phyloP scores from a whole-genome alignment of 768 basidiomycete genomes.

The Tulasnella sp. region DNA sequence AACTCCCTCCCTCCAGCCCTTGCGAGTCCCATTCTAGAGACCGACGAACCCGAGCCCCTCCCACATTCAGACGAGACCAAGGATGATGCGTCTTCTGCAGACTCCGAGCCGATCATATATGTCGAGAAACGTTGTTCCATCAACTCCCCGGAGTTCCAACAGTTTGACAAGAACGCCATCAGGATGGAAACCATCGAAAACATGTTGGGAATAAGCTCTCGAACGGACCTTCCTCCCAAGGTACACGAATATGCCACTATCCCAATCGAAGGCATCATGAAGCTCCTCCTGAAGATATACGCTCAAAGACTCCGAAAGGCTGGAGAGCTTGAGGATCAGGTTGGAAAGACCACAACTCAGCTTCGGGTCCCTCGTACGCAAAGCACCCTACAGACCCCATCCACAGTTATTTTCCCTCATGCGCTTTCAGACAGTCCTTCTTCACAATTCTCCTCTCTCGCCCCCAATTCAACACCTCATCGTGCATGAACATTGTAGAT shows the following conservation, averaged over 20 bases:
- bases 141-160: conserved; percentile 78
- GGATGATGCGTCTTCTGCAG: conserved; percentile 20
- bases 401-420: background rate
- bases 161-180: conserved; percentile 85
- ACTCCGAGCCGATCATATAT: conserved; percentile 31
- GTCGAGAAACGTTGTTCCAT: conserved; percentile 36
- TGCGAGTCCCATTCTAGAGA: background rate
- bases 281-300: conserved; percentile 72
- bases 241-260: conserved; percentile 85
- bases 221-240: conserved; percentile 83
- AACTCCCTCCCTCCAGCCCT: conserved; percentile 2
- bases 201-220: conserved; percentile 86
- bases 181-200: conserved; percentile 76
- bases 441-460: background rate
- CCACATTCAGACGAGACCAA: conserved; percentile 32
- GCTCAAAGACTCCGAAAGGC: conserved; percentile 25
- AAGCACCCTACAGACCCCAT: background rate
- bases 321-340: conserved; percentile 2
- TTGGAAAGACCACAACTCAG: background rate
- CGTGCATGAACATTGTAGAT: background rate
- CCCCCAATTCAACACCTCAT: background rate
- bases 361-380: background rate
- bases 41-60: conserved; percentile 23
- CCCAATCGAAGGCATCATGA: conserved; percentile 84
- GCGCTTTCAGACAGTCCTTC: conserved; percentile 2